These are phyloP conservation scores for Nothopassalora personata DNA, from an alignment of 2,329 filamentous ascomycete species.

Conservation along the genomic window DNA sequence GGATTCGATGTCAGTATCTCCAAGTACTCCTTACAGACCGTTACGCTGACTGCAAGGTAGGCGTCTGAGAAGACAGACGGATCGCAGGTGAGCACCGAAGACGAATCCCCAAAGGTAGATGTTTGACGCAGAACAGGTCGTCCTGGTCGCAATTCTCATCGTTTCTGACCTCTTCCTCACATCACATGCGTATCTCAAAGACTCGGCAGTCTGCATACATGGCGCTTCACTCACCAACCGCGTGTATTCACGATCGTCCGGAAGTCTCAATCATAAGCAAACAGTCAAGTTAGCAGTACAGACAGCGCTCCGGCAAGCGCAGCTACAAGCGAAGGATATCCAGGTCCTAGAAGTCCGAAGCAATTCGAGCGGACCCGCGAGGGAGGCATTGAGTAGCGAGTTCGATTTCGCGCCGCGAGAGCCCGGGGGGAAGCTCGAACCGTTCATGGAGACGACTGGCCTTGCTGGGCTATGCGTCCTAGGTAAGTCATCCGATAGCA, in stretches of 20 bases:
- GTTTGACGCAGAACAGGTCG: conserved; percentile 10
- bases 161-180: conserved; percentile 24
- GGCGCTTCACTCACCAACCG: conserved; percentile 11
- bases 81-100: neutral
- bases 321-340: conserved; percentile 14
- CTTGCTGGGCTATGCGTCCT: conserved; percentile 16
- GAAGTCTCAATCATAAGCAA: conserved; percentile 5
- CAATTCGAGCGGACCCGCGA: neutral
- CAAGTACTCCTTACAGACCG: neutral
- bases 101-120: neutral
- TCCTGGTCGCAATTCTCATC: conserved; percentile 19
- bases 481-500: conserved; percentile 8
- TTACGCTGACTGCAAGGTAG: neutral
- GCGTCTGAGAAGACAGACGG: neutral
- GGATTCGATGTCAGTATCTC: conserved; percentile 13
- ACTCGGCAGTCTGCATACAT: conserved; percentile 19
- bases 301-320: conserved; percentile 14
- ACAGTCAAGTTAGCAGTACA: conserved; percentile 11
- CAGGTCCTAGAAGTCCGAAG: conserved; percentile 19
- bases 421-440: neutral
- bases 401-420: conserved; percentile 8
- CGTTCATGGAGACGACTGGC: conserved; percentile 10
- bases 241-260: conserved; percentile 9
- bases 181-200: conserved; percentile 26
- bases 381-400: conserved; percentile 5